Conservation (phyloP, 352 stramenopile species). For the Phytophthora sp. region DNA sequence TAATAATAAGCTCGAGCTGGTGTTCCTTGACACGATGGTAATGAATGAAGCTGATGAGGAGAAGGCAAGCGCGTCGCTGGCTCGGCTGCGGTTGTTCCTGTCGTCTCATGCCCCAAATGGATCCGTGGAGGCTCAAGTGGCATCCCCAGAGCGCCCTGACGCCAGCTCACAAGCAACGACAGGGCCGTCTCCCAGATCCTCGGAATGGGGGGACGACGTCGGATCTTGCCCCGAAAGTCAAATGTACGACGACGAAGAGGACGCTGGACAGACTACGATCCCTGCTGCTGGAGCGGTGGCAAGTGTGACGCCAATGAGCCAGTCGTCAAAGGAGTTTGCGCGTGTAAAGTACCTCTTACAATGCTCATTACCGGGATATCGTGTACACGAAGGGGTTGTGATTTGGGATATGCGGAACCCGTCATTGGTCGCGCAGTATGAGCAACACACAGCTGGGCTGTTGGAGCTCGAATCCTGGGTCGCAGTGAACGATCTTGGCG, state of each 20-base stretch:
- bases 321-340: conserved; percentile 58
- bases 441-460: conserved; percentile 49
- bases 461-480: conserved; percentile 83
- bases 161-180: neutral
- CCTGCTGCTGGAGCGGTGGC: conserved; percentile 42
- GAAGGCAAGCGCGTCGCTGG: conserved; percentile 37
- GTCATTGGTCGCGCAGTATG: conserved; percentile 61
- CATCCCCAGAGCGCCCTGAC: conserved; percentile 19
- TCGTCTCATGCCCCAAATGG: conserved; percentile 43
- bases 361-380: conserved; percentile 61
- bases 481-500: conserved; percentile 67
- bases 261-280: conserved; percentile 34
- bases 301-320: conserved; percentile 56
- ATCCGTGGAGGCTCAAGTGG: conserved; percentile 3
- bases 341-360: conserved; percentile 72
- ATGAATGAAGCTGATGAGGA: conserved; percentile 27
- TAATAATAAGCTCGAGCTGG: conserved; percentile 23
- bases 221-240: conserved; percentile 20
- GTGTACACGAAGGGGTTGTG: conserved; percentile 60
- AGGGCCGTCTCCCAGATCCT: neutral
- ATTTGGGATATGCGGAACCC: conserved; percentile 82
- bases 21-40: conserved; percentile 13
- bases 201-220: neutral
- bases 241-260: conserved; percentile 24
- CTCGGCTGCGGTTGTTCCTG: conserved; percentile 44